These are phyloP conservation scores for Xylaria hypoxylon DNA, from an alignment of 2,329 filamentous ascomycete genomes.

Conservation along the genomic window DNA sequence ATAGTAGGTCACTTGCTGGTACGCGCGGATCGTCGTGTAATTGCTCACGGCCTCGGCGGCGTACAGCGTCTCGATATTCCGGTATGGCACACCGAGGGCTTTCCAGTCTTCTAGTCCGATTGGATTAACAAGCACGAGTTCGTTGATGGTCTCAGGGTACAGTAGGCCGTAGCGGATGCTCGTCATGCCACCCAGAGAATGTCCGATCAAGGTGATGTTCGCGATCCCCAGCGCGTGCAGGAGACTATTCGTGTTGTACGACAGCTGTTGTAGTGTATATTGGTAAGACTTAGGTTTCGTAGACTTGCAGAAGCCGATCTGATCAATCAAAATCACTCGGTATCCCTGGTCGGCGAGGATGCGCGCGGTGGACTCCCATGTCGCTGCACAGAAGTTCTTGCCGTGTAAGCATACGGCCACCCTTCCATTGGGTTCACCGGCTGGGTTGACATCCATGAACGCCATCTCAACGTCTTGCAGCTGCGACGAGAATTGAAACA, in stretches of 20 bases:
- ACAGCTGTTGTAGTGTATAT: constrained; percentile 64
- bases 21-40: constrained; percentile 58
- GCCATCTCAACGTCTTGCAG: constrained; percentile 63
- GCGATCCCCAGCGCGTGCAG: constrained; percentile 58
- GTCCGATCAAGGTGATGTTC: constrained; percentile 62
- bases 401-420: constrained; percentile 64
- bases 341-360: constrained; percentile 58
- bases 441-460: constrained; percentile 64
- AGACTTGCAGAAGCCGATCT: constrained; percentile 69
- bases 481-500: constrained; percentile 62
- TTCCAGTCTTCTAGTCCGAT: constrained; percentile 67
- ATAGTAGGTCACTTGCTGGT: constrained; percentile 63
- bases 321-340: constrained; percentile 65
- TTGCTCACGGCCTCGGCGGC: constrained; percentile 55
- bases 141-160: constrained; percentile 58
- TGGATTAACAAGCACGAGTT: constrained; percentile 63
- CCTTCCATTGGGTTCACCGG: constrained; percentile 52
- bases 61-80: constrained; percentile 56
- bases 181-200: constrained; percentile 68
- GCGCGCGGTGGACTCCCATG: constrained; percentile 62
- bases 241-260: constrained; percentile 62
- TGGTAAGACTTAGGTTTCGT: constrained; percentile 64
- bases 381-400: constrained; percentile 67
- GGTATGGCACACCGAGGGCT: constrained; percentile 61
- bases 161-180: constrained; percentile 63